Conservation (phyloP, 305 asterid genomes). For the Fraxinus latifolia region DNA sequence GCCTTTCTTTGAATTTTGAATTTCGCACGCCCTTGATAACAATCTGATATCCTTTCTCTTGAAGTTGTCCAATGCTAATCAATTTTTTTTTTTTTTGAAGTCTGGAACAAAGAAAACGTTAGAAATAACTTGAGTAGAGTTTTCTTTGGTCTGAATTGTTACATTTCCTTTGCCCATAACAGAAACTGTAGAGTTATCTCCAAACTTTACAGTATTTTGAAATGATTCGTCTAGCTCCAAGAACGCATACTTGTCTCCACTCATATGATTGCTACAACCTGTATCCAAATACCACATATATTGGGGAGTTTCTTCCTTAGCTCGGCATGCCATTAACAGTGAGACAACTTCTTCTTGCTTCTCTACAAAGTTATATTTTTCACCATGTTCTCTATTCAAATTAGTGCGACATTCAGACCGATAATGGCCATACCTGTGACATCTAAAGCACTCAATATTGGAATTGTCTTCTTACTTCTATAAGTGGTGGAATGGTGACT, state of each 20-base stretch:
- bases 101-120: not conserved
- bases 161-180: not conserved
- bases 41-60: slow-evolving; percentile 7
- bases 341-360: not conserved
- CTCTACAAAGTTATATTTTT: not conserved
- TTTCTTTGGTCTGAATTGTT: not conserved
- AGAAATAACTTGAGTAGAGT: not conserved
- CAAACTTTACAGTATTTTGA: not conserved
- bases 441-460: not conserved
- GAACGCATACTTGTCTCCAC: not conserved
- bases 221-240: not conserved
- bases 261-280: not conserved
- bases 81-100: not conserved
- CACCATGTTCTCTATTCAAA: not conserved
- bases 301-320: too few species aligned
- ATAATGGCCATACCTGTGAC: slow-evolving; percentile 19
- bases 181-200: not conserved
- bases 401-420: not conserved
- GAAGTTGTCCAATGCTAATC: slow-evolving; percentile 7
- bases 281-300: not conserved
- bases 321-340: not conserved
- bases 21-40: not conserved
- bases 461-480: not conserved
- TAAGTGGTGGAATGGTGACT: not conserved
- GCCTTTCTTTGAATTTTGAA: not conserved